phyloP scores from a whole-genome alignment of 306 rosid genomes.

The Rosa lucieae region DNA sequence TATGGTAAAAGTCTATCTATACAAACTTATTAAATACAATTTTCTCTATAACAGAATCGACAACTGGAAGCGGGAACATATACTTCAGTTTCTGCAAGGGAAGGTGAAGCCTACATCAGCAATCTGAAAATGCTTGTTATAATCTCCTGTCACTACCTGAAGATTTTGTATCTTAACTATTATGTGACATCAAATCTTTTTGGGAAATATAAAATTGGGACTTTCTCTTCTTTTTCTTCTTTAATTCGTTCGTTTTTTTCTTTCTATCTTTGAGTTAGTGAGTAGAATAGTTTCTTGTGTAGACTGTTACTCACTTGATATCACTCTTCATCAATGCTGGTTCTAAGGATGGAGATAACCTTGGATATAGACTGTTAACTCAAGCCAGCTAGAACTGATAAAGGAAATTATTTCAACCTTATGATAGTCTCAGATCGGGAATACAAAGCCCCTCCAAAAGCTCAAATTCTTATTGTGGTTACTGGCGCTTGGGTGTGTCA shows the following conservation, averaged over 20 bases:
- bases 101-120: conserved; percentile 61
- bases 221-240: background rate
- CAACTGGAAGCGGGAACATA: conserved; percentile 95
- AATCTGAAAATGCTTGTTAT: conserved; percentile 33
- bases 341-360: no score
- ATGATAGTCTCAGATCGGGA: no score
- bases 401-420: no score
- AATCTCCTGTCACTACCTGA: background rate
- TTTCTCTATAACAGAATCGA: conserved; percentile 58
- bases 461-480: no score
- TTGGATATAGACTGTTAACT: no score
- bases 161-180: background rate
- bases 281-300: background rate
- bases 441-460: no score
- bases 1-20: background rate
- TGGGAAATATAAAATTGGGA: background rate
- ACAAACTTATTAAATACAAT: background rate
- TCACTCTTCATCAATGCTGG: background rate
- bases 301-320: no score
- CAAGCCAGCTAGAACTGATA: no score
- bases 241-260: background rate
- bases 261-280: background rate
- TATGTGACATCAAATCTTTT: background rate
- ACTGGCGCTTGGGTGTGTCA: no score
- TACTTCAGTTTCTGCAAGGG: conserved; percentile 80